Evolutionary conservation across 2,329 filamentous ascomycete genomes (phyloP).

Genomic region (Chalara sp.): DNA sequence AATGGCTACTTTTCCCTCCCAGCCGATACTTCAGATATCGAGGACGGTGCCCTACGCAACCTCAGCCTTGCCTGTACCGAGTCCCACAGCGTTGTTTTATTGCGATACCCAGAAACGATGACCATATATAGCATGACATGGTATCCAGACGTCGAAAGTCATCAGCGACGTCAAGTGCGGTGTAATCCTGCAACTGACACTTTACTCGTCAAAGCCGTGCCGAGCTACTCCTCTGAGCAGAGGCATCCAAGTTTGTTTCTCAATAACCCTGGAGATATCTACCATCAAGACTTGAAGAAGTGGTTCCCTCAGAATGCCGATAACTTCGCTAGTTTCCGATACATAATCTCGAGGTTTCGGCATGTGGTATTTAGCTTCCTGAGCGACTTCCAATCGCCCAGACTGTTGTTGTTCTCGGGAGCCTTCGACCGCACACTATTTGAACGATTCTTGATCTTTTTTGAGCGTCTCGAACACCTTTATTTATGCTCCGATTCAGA

Average conservation of each 20-base stretch:
- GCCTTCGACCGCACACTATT: conserved; percentile 4
- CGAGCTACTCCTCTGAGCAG: conserved; percentile 6
- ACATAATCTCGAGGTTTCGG: conserved; percentile 6
- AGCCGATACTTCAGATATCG: conserved; percentile 1
- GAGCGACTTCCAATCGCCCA: conserved; percentile 2
- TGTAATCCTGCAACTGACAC: conserved; percentile 8
- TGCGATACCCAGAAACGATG: conserved; percentile 6
- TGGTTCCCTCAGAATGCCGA: conserved; percentile 8
- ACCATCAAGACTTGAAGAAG: conserved; percentile 4
- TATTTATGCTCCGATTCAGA: conserved; percentile 4
- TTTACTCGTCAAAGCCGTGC: conserved; percentile 5
- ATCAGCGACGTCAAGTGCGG: conserved; percentile 6
- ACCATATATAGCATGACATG: conserved; percentile 5
- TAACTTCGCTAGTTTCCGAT: conserved; percentile 5
- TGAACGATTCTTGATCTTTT: conserved; percentile 8
- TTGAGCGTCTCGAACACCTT: conserved; percentile 6
- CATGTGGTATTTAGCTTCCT: conserved; percentile 6
- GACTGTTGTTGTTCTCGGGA: not conserved
- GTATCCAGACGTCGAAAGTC: conserved; percentile 5
- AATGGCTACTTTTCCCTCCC: conserved; percentile 7
- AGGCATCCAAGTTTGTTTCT: conserved; percentile 6
- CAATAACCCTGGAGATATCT: conserved; percentile 5
- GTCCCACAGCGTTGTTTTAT: conserved; percentile 4
- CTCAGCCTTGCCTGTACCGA: conserved; percentile 7
- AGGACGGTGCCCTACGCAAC: conserved; percentile 3